Base-by-base conservation (phyloP, 495 filamentous ascomycete genomes). In the Pyrenula aspistea region DNA sequence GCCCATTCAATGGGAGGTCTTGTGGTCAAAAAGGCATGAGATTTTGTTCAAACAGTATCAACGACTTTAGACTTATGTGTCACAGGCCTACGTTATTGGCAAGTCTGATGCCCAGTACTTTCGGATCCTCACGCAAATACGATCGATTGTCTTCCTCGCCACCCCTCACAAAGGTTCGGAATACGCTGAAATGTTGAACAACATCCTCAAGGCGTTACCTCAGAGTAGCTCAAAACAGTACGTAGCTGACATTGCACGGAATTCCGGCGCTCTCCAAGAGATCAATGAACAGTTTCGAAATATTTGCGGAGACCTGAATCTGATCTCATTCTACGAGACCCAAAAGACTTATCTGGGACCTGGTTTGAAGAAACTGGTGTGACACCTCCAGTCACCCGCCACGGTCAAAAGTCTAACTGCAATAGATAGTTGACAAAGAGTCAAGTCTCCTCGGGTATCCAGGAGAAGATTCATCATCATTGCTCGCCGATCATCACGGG, bases 1-100 rank as follows among this genome's bases (percentile, higher is more conserved):
- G 75, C 72, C 4, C 78, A 82, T 62, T 73, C 68, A 58, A 78
- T 80, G 77, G 78, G 78, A 22, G 77, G 77, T 1, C 63, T 75
- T 24, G 73, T 83, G 15, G 71, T 74, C 15, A 83, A 83, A 58
- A 76, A 73, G 58, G 64, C 58, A 23, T 63, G 55, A 58, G n/a
- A 49, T 63, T 53, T 62, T 64, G 3, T 61, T 63, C 1, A 55
- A 51, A 24, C 53, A 64, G 23, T 51, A 56, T 53, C 49, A n/a
- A 57, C 15, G 36, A 12, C 58, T 49, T 15, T 21, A 62, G 52
- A 55, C 62, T 12, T 68, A 66, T 56, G 64, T 68, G 11, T 60
- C 68, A 10, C 59, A 61, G 25, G 58, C 55, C 15, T 36, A 67
- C 53, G 58, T 59, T 53, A 57, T 61, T 22, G 56, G 55, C 1